Evolutionary conservation across 2,329 filamentous ascomycete species (phyloP), one percentile per base, ranked within the genome.

Genomic region (Epichloe scottii): DNA sequence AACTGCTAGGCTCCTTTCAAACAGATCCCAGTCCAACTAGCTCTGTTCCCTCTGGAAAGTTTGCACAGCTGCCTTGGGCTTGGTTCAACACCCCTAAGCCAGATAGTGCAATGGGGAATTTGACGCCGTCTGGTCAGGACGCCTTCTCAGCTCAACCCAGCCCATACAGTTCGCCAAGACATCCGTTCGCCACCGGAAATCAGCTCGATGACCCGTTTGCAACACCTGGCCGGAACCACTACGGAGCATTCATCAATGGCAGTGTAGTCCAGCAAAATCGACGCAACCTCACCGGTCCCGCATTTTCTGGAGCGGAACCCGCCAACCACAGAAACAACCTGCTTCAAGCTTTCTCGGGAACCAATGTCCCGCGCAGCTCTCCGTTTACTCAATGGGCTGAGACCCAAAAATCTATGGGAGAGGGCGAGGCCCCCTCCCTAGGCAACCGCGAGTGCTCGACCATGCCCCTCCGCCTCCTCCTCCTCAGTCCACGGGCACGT

Each of bases 11-110:
- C 30, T 63, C 68, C 41, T 58, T 70, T 41, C 63, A 60, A 14
- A 59, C 67, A 7, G 59, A 66, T 37, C 55, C 59, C 21, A 65
- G 63, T 33, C 64, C 64, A 33, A 59, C 57, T 2, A 54, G 55
- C 5, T 61, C 63, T 6, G 56, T 62, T 26, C 57, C 59, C 5
- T 60, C 61, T 15, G 63, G 61, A 33, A 66, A 62, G 46, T 67
- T 68, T 52, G 62, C 63, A 23, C 62, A 62, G 46, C 64, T 78
- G 37, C 76, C 77, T 2, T 79, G 77, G 77, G 66, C 67, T 15
- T 76, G 74, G 64, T 74, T 77, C 51, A 63, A 67, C 39, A 67
- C 62, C 0, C 66, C 66, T 0, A 66, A 61, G 23, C 67, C 67
- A 35, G 52, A 55, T 5, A 56, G 57, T 30, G 56, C 60, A 11